A percentile compares a stretch with the other conserved stretches of the same genome.
Conservation (phyloP, 345 rosid genomes). For the Turritis glabra region DNA sequence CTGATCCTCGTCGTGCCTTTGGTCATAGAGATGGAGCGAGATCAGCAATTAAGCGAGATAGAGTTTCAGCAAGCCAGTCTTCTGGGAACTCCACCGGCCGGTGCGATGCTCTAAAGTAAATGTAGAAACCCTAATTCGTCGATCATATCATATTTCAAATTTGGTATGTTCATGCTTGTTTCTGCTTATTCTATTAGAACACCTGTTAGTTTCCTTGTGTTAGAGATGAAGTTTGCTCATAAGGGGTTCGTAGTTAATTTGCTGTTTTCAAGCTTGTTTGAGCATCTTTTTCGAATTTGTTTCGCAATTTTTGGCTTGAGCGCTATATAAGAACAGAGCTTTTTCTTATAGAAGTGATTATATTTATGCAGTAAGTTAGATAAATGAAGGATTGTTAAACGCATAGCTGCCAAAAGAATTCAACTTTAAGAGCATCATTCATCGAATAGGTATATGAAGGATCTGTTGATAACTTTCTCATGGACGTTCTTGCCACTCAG, state of each 20-base stretch:
- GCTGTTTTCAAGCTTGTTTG: background rate
- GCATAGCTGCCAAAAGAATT: background rate
- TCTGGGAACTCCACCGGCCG: slow-evolving; percentile 55
- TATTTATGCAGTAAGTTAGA: background rate
- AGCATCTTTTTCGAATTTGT: background rate
- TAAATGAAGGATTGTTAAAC: background rate
- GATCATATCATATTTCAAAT: background rate
- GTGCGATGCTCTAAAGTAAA: slow-evolving; percentile 12
- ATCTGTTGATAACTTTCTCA: background rate
- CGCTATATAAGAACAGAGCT: background rate
- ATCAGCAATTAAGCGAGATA: slow-evolving; percentile 62
- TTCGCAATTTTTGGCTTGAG: background rate
- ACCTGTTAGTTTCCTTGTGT: background rate
- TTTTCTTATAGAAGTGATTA: background rate
- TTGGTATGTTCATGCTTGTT: background rate
- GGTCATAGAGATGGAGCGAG: slow-evolving; percentile 67
- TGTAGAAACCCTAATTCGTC: background rate
- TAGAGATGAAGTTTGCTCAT: background rate
- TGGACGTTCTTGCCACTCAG: background rate
- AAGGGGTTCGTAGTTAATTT: background rate
- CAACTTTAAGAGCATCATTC: background rate
- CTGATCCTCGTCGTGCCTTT: slow-evolving; percentile 69
- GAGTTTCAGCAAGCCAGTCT: slow-evolving; percentile 73
- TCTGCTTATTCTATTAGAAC: background rate
- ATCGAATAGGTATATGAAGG: no score